These are phyloP conservation scores for Sorghum bicolor DNA, from an alignment of 176 grass and related monocot species.

Conservation along the genomic window Sorghum_bicolor_NCBIv3 NC_012878.2:3554001-3554500, in stretches of 20 bases:
- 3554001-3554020: neutral
- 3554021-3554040: neutral
- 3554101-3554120: neutral
- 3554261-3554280: neutral
- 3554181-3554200: constrained; percentile 16
- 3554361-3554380: neutral
- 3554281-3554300: neutral
- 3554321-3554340: neutral
- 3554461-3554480: neutral
- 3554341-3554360: neutral
- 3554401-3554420: neutral
- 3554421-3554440: constrained; percentile 6
- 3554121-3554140: neutral
- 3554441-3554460: neutral
- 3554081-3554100: constrained; percentile 13
- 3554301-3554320: neutral
- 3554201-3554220: constrained; percentile 8
- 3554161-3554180: neutral
- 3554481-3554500: neutral
- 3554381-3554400: neutral
- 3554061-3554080: neutral
- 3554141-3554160: neutral
- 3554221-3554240: neutral
- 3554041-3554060: neutral
- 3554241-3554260: neutral